phyloP scores from a whole-genome alignment of 495 filamentous ascomycete genomes.

The Penicillium macrosclerotiorum region DNA sequence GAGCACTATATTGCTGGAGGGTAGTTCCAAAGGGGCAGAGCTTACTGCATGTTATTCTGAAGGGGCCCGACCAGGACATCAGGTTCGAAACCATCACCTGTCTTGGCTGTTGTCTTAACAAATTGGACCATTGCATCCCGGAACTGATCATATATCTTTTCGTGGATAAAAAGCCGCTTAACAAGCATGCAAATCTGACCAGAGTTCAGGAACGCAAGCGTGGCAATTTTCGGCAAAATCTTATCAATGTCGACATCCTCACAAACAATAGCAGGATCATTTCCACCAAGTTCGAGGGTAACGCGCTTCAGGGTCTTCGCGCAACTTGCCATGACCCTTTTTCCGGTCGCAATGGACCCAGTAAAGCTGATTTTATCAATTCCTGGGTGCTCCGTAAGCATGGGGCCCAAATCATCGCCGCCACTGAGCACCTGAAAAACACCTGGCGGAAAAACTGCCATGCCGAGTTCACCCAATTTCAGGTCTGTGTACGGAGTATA shows the following conservation, averaged over 20 bases:
- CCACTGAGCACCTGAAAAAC: slow-evolving; percentile 67
- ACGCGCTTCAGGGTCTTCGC: slow-evolving; percentile 61
- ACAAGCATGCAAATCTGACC: slow-evolving; percentile 55
- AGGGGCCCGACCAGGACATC: slow-evolving; percentile 53
- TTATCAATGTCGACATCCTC: slow-evolving; percentile 63
- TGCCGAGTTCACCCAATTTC: slow-evolving; percentile 61
- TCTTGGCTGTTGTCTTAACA: slow-evolving; percentile 49
- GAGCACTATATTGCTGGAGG: no score
- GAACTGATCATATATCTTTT: slow-evolving; percentile 64
- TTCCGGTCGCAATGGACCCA: slow-evolving; percentile 62
- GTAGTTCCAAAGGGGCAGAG: no score
- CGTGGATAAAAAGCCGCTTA: slow-evolving; percentile 69
- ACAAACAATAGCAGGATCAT: slow-evolving; percentile 65
- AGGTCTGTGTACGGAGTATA: slow-evolving; percentile 67
- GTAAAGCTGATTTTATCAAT: slow-evolving; percentile 72
- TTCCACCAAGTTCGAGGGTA: slow-evolving; percentile 63
- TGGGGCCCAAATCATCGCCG: slow-evolving; percentile 60
- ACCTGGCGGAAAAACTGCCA: slow-evolving; percentile 60
- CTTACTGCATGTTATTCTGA: slow-evolving; percentile 60
- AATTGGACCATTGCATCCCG: slow-evolving; percentile 52
- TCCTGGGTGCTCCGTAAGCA: slow-evolving; percentile 54
- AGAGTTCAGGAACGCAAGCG: no score
- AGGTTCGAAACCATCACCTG: slow-evolving; percentile 41
- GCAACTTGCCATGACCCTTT: slow-evolving; percentile 58
- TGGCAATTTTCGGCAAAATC: slow-evolving; percentile 51